Conservation (phyloP, 2,329 filamentous ascomycete species). For the Arthrobotrys musiformis region DNA sequence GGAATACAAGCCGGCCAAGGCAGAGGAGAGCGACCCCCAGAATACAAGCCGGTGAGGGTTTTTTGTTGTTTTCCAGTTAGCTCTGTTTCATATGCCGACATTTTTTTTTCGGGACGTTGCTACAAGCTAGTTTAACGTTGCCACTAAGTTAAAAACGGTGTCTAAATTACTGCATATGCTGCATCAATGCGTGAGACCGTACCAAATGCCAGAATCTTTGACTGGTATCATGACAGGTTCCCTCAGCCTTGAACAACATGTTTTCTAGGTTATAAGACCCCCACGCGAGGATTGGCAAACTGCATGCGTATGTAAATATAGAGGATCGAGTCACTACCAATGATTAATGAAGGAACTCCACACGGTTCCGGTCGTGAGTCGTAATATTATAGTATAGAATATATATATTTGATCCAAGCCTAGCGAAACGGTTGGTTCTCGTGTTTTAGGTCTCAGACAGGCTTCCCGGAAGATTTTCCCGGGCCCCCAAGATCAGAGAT, state of each 20-base stretch:
- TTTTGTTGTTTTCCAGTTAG: too few species aligned
- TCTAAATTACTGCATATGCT: not conserved
- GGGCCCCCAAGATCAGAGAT: not conserved
- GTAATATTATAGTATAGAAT: conserved; percentile 1
- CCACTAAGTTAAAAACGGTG: not conserved
- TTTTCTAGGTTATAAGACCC: not conserved
- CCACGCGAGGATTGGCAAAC: not conserved
- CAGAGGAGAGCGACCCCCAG: too few species aligned
- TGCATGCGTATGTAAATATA: not conserved
- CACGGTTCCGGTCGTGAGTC: not conserved
- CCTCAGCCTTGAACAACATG: not conserved
- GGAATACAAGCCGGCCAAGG: too few species aligned
- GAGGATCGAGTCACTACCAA: not conserved
- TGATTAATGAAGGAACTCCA: not conserved
- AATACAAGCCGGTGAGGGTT: too few species aligned
- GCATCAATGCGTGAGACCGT: not conserved
- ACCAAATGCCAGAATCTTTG: not conserved
- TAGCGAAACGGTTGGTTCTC: not conserved
- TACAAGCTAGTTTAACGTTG: not conserved
- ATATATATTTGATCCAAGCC: too few species aligned
- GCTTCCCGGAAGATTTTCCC: not conserved
- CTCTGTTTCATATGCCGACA: not conserved
- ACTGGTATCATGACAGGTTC: not conserved
- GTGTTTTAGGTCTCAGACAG: not conserved
- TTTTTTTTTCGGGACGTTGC: not conserved